phyloP scores from a whole-genome alignment of 192 early-diverging fungal species.

The Neocallimastix lanati region DNA sequence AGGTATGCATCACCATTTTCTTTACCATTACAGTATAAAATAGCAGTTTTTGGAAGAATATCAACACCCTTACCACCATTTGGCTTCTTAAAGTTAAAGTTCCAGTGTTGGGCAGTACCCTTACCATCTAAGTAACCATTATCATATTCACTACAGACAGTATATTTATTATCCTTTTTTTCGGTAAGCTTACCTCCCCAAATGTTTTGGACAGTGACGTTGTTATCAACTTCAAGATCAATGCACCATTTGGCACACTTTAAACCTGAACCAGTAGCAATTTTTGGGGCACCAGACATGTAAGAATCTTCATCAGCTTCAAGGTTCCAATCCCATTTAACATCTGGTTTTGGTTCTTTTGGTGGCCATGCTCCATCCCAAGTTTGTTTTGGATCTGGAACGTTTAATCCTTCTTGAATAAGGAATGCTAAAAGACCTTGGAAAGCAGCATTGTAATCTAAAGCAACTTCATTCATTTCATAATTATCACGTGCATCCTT shows the following conservation, averaged over 20 bases:
- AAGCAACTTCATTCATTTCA: constrained; percentile 15
- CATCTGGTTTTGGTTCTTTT: not conserved
- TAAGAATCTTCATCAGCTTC: not conserved
- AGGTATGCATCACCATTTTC: not conserved
- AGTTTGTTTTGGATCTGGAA: not conserved
- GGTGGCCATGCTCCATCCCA: not conserved
- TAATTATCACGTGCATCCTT: constrained; percentile 21
- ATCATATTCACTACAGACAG: not conserved
- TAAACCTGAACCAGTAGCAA: not conserved
- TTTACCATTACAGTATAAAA: not conserved
- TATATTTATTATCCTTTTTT: not conserved
- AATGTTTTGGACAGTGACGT: not conserved
- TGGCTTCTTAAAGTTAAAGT: not conserved
- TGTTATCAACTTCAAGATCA: not conserved
- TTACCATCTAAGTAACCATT: not conserved
- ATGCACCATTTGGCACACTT: not conserved
- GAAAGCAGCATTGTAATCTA: not conserved
- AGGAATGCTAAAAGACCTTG: not conserved
- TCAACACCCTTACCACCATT: not conserved
- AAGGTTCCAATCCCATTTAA: not conserved
- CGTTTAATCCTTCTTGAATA: not conserved
- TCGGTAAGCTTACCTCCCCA: not conserved
- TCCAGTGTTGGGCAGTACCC: not conserved
- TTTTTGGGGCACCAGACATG: not conserved
- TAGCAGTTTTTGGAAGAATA: not conserved